Percentiles rank a stretch among this genome's conserved stretches.
phyloP scores from a whole-genome alignment of 1,139 yeast species.

The Debaryomyces udenii region DNA sequence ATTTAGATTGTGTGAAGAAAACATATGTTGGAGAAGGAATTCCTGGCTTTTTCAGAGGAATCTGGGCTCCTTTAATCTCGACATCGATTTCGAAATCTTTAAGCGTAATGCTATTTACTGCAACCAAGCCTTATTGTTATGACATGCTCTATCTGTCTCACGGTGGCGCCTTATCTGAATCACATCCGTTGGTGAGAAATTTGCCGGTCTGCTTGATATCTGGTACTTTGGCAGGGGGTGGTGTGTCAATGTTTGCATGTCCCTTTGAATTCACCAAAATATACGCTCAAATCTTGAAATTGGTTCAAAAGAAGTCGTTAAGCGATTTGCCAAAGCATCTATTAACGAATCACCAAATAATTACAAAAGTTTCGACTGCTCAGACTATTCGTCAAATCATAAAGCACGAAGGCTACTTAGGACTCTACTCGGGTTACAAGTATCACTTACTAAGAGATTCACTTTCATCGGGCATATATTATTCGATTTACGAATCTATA shows the following conservation, averaged over 20 bases:
- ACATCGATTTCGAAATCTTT: conserved; percentile 67
- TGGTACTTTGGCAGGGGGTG: conserved; percentile 69
- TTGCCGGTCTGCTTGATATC: conserved; percentile 69
- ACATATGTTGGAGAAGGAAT: conserved; percentile 68
- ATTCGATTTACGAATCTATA: conserved; percentile 72
- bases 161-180: conserved; percentile 12
- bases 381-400: conserved; percentile 55
- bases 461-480: conserved; percentile 72
- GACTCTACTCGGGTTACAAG: conserved; percentile 73
- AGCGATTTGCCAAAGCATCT: conserved; percentile 18
- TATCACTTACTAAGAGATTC: conserved; percentile 72
- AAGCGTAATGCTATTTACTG: conserved; percentile 68
- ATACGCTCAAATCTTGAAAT: conserved; percentile 69
- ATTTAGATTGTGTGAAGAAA: conserved; percentile 58
- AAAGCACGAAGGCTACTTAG: conserved; percentile 58
- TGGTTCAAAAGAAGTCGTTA: conserved; percentile 37
- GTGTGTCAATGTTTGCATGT: conserved; percentile 69
- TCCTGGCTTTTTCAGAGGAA: conserved; percentile 74
- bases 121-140: conserved; percentile 54
- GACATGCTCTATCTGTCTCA: conserved; percentile 24
- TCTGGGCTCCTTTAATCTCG: conserved; percentile 69
- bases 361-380: conserved; percentile 25
- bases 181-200: conserved; percentile 50
- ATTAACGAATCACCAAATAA: conserved; percentile 17
- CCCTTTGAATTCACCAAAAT: conserved; percentile 87